A percentile compares a stretch with the other conserved stretches of the same genome.
These are phyloP conservation scores for Fusarium heterosporum DNA, from an alignment of 2,329 filamentous ascomycete genomes.

Conservation along the genomic window DNA sequence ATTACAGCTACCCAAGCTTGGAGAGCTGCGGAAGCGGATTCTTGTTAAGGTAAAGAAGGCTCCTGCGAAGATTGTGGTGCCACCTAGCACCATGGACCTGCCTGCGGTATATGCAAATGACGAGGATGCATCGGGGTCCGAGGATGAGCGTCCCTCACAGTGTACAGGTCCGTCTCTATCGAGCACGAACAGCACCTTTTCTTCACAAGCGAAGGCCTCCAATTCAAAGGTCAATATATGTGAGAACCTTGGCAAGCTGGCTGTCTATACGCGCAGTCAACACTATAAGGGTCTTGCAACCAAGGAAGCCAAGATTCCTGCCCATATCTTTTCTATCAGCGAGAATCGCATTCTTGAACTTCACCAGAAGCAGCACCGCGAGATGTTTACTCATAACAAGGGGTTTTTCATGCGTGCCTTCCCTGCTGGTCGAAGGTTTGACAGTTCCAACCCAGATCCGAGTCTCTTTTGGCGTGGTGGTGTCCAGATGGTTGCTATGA, in stretches of 20 bases:
- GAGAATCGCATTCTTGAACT: constrained; percentile 78
- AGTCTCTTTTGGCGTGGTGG: constrained; percentile 91
- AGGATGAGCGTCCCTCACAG: constrained; percentile 55
- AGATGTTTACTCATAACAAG: constrained; percentile 89
- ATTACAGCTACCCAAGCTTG: constrained; percentile 74
- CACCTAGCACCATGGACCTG: constrained; percentile 50
- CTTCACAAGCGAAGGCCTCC: constrained; percentile 46
- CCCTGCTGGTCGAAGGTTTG: constrained; percentile 80
- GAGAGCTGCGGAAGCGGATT: constrained; percentile 81
- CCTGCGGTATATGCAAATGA: constrained; percentile 48
- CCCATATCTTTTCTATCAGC: constrained; percentile 87
- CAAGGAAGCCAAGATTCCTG: constrained; percentile 67
- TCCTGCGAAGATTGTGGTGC: constrained; percentile 50
- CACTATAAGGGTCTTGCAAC: constrained; percentile 80
- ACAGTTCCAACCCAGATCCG: constrained; percentile 95
- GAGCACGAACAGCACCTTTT: constrained; percentile 17
- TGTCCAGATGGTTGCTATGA: constrained; percentile 97
- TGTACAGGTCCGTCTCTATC: constrained; percentile 27
- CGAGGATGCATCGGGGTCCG: constrained; percentile 57
- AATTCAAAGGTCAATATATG: constrained; percentile 74
- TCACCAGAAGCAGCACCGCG: constrained; percentile 71
- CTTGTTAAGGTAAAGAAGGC: constrained; percentile 82
- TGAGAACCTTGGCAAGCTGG: constrained; percentile 76
- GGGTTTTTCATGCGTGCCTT: constrained; percentile 92
- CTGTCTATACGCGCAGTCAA: constrained; percentile 88